These are phyloP conservation scores for Quercus robur DNA, from an alignment of 306 rosid species.

Conservation along the genomic window DNA sequence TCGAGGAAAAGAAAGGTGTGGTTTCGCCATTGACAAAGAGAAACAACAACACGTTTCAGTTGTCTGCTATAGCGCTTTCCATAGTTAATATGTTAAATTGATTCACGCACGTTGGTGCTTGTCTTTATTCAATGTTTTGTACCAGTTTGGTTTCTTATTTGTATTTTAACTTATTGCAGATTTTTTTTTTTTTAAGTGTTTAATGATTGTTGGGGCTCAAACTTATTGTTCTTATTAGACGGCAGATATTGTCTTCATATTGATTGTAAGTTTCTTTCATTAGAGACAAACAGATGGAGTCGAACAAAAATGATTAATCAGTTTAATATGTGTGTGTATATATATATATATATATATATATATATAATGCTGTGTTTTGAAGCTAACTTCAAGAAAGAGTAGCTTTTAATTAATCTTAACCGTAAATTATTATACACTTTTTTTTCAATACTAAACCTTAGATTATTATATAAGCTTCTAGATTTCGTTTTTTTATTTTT, in stretches of 20 bases:
- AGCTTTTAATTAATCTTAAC: neutral
- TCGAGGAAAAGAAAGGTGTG: constrained; percentile 27
- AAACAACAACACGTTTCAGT: constrained; percentile 48
- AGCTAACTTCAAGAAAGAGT: constrained; percentile 12
- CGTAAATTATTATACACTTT: neutral
- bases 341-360: neutral
- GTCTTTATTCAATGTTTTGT: neutral
- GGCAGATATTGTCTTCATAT: neutral
- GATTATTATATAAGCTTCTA: neutral
- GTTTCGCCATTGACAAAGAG: constrained; percentile 57
- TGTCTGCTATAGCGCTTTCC: constrained; percentile 62
- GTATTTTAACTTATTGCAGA: neutral
- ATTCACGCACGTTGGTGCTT: neutral
- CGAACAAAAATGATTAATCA: too few relatives aligned
- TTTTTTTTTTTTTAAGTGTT: neutral
- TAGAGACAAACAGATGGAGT: neutral
- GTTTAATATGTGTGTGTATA: too few relatives aligned
- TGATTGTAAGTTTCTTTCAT: neutral
- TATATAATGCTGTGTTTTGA: constrained; percentile 6
- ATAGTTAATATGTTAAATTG: constrained; percentile 44
- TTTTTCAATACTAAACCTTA: neutral
- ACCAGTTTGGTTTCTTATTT: too few relatives aligned
- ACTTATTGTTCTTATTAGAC: neutral
- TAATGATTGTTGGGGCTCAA: neutral
- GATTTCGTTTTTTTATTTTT: neutral